phyloP scores from a whole-genome alignment of 1,284 basidiomycete genomes.

The Trichosporon ovoides region DNA sequence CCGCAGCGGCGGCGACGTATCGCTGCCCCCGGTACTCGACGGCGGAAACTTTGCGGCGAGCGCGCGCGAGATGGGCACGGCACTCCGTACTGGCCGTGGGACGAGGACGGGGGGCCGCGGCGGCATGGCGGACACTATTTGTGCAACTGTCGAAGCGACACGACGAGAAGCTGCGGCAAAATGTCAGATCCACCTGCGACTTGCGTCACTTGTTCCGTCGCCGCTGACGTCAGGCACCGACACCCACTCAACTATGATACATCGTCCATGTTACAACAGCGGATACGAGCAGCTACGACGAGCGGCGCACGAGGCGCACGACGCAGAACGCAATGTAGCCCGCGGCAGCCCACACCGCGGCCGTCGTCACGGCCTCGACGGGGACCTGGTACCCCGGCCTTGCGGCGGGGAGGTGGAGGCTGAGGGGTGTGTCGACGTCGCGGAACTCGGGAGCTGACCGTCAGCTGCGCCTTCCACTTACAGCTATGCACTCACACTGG shows the following conservation, averaged over 20 bases:
- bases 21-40: too few relatives aligned
- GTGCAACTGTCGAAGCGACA: background rate
- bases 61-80: too few relatives aligned
- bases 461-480: background rate
- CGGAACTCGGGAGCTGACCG: background rate
- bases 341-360: constrained; percentile 9
- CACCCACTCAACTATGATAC: background rate
- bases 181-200: background rate
- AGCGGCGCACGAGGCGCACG: background rate
- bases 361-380: constrained; percentile 10
- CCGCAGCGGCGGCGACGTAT: constrained; percentile 7
- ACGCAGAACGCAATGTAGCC: constrained; percentile 15
- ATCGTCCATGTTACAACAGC: background rate
- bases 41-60: too few relatives aligned
- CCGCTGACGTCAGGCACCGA: too few relatives aligned
- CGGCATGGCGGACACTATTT: too few relatives aligned
- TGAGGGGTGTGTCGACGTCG: background rate
- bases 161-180: background rate
- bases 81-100: too few relatives aligned
- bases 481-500: background rate
- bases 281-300: background rate
- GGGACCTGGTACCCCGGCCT: constrained; percentile 2
- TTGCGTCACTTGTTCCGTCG: background rate
- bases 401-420: constrained; percentile 9
- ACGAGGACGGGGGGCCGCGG: too few relatives aligned